These are phyloP conservation scores for Lichtheimia corymbifera DNA, from an alignment of 371 early-diverging fungal species.

Conservation along the genomic window DNA sequence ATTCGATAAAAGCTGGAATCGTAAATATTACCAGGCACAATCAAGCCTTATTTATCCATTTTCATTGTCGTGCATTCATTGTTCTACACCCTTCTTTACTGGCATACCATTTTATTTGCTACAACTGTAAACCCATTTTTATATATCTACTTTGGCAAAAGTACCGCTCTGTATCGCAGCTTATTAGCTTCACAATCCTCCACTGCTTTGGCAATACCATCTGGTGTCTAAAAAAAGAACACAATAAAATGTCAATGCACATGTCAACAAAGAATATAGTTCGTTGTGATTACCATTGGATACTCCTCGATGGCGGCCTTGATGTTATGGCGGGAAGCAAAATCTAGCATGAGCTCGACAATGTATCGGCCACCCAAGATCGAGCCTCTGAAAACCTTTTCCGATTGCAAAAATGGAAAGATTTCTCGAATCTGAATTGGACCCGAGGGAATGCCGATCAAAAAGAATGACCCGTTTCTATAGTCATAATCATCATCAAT, in stretches of 20 bases:
- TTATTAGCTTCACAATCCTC: constrained; percentile 22
- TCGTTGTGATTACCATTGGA: constrained; percentile 22
- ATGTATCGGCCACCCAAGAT: constrained; percentile 44
- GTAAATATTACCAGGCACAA: no score
- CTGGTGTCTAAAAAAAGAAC: constrained; percentile 15
- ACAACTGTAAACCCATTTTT: no score
- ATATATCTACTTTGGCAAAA: constrained; percentile 12
- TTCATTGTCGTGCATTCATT: no score
- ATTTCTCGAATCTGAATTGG: constrained; percentile 24
- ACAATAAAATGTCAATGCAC: neutral
- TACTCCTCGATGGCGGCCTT: constrained; percentile 48
- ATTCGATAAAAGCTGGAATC: no score
- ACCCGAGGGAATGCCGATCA: constrained; percentile 54
- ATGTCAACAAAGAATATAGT: neutral
- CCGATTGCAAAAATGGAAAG: constrained; percentile 25
- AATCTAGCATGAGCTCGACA: constrained; percentile 48
- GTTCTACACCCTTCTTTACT: no score
- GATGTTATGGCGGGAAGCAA: constrained; percentile 54
- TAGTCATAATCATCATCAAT: neutral
- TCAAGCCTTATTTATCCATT: no score
- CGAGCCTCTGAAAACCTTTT: constrained; percentile 35
- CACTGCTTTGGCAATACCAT: constrained; percentile 31
- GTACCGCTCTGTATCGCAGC: constrained; percentile 38
- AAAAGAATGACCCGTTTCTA: constrained; percentile 50
- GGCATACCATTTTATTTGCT: neutral